These are phyloP conservation scores for Puya raimondii DNA, from an alignment of 176 grass and related monocot genomes.

Conservation along the genomic window DNA sequence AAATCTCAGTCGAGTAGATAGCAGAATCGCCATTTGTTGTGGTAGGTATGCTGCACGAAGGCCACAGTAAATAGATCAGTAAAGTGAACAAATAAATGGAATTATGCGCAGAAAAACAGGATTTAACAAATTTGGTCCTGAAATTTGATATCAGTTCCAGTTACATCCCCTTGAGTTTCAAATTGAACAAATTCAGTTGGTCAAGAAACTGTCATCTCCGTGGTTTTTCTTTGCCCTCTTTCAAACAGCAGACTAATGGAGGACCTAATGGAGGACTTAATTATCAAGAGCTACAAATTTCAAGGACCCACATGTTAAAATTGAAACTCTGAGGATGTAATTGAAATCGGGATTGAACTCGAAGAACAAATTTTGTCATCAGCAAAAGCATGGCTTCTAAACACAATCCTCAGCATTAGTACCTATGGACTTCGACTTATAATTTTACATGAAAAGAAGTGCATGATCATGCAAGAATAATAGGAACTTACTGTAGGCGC, in stretches of 20 bases:
- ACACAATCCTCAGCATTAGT: not conserved
- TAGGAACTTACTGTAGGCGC: slow-evolving; percentile 60
- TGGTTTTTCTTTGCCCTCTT: no score
- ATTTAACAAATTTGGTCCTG: not conserved
- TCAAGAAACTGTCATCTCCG: no score
- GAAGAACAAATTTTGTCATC: no score
- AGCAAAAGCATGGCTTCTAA: no score
- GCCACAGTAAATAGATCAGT: slow-evolving; percentile 9
- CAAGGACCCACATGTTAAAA: not conserved
- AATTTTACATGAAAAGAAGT: not conserved
- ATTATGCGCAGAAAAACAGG: not conserved
- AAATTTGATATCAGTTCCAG: no score
- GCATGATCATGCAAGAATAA: not conserved
- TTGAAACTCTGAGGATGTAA: not conserved
- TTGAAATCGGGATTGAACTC: no score
- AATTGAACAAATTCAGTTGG: no score
- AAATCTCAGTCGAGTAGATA: slow-evolving; percentile 66
- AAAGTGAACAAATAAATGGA: not conserved
- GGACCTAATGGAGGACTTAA: no score
- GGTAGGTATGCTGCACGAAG: slow-evolving; percentile 61
- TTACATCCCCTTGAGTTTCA: no score
- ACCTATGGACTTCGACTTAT: no score
- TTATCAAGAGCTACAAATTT: no score
- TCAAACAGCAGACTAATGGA: no score
- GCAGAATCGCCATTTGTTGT: slow-evolving; percentile 17